Percentiles rank a stretch among this genome's conserved stretches.
phyloP scores from a whole-genome alignment of 345 rosid genomes.

The Moricandia moricandioides region DNA sequence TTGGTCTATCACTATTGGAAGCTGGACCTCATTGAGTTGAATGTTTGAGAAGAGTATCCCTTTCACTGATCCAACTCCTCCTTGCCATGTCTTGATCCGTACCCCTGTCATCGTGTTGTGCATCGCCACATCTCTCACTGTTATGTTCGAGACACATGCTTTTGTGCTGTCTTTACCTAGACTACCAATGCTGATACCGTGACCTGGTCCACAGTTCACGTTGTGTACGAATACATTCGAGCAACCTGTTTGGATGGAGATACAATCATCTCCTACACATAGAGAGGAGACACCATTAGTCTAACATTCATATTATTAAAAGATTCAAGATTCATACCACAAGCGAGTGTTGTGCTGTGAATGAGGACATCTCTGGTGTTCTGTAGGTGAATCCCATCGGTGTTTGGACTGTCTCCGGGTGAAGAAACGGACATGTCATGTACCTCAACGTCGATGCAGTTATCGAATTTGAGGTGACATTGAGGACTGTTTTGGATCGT shows the following conservation, averaged over 20 bases:
- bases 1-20: slow-evolving; percentile 85
- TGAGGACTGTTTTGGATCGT: slow-evolving; percentile 94
- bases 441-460: slow-evolving; percentile 74
- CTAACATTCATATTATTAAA: not conserved
- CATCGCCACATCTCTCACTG: slow-evolving; percentile 74
- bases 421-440: slow-evolving; percentile 69
- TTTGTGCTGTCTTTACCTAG: slow-evolving; percentile 76
- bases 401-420: slow-evolving; percentile 95
- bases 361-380: slow-evolving; percentile 83
- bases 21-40: slow-evolving; percentile 81
- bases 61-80: slow-evolving; percentile 87
- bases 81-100: slow-evolving; percentile 98
- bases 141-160: slow-evolving; percentile 95
- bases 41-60: slow-evolving; percentile 87
- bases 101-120: slow-evolving; percentile 90
- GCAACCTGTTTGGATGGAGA: slow-evolving; percentile 95
- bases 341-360: slow-evolving; percentile 66
- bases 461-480: slow-evolving; percentile 95
- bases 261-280: slow-evolving; percentile 85
- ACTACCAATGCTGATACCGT: slow-evolving; percentile 96
- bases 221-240: slow-evolving; percentile 79
- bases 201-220: slow-evolving; percentile 96
- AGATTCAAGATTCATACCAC: slow-evolving; percentile 50
- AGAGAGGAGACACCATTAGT: slow-evolving; percentile 8
- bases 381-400: slow-evolving; percentile 95